These are phyloP conservation scores for Priceomyces castillae DNA, from an alignment of 805 yeast species.

Conservation along the genomic window DNA sequence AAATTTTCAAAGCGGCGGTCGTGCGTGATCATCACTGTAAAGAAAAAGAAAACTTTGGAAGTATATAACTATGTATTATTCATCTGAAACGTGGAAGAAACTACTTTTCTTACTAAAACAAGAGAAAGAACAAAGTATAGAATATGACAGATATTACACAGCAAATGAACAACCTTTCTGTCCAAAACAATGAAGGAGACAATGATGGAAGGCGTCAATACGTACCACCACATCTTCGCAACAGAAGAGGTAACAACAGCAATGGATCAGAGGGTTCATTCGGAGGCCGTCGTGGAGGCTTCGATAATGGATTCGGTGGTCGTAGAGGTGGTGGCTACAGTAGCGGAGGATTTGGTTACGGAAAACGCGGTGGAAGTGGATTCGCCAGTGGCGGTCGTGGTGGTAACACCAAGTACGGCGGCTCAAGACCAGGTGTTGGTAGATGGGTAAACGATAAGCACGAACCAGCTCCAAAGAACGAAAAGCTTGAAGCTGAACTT, in stretches of 20 bases:
- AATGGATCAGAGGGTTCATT: constrained; percentile 13
- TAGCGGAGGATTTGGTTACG: constrained; percentile 22
- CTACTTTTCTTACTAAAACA: constrained; percentile 1
- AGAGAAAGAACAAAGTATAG: constrained; percentile 15
- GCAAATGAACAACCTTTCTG: constrained; percentile 55
- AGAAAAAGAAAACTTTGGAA: constrained; percentile 2
- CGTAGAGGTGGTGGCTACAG: constrained; percentile 15
- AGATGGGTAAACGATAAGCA: constrained; percentile 85
- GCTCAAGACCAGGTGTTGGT: constrained; percentile 61
- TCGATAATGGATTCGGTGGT: constrained; percentile 25
- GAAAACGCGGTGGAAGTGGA: constrained; percentile 26
- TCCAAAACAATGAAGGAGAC: constrained; percentile 33
- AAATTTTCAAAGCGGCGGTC: constrained; percentile 1
- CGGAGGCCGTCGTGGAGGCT: constrained; percentile 20
- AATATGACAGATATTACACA: constrained; percentile 58
- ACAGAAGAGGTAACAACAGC: constrained; percentile 20
- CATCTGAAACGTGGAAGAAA: constrained; percentile 1
- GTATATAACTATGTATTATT: constrained; percentile 1
- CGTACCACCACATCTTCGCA: constrained; percentile 56
- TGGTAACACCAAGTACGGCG: constrained; percentile 25
- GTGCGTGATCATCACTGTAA: constrained; percentile 4
- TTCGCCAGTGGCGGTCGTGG: constrained; percentile 19
- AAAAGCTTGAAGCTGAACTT: constrained; percentile 69
- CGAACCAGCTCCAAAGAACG: constrained; percentile 72
- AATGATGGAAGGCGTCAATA: constrained; percentile 31